Evolutionary conservation across 345 rosid genomes (phyloP).

Genomic region (Toxicodendron radicans): DNA sequence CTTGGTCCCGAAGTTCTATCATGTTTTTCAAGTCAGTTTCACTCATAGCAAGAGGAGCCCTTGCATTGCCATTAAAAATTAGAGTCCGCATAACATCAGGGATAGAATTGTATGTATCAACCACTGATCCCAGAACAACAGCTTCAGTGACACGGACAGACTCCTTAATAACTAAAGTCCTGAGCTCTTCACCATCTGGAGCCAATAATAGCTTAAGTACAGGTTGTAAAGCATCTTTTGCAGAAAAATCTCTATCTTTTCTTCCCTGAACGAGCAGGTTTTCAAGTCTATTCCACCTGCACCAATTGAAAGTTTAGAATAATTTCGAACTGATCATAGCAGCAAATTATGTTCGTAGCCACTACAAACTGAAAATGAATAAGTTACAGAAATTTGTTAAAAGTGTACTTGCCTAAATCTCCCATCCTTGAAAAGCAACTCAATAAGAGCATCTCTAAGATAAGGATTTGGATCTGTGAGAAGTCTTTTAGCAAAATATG

Average conservation of each 20-base stretch:
- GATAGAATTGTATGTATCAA: conserved; percentile 65
- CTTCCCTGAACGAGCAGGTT: conserved; percentile 89
- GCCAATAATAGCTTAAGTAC: conserved; percentile 71
- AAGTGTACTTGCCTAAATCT: conserved; percentile 60
- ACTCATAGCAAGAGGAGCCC: conserved; percentile 57
- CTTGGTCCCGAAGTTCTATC: conserved; percentile 73
- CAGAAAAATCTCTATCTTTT: conserved; percentile 87
- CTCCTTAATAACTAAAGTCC: conserved; percentile 74
- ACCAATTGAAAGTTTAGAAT: conserved; percentile 20
- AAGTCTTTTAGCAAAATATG: conserved; percentile 96
- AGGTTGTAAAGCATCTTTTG: conserved; percentile 90
- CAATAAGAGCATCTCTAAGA: conserved; percentile 93
- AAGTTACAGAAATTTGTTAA: conserved; percentile 2
- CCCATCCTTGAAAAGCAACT: conserved; percentile 96
- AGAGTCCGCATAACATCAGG: conserved; percentile 56
- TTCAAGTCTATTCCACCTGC: conserved; percentile 95
- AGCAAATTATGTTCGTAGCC: neutral
- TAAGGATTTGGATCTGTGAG: conserved; percentile 97
- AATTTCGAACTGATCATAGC: conserved; percentile 8
- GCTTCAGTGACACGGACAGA: conserved; percentile 81
- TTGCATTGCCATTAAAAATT: conserved; percentile 50
- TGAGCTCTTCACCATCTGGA: conserved; percentile 80
- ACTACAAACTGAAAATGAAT: conserved; percentile 3
- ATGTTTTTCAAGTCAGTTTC: conserved; percentile 54
- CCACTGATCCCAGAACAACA: conserved; percentile 52